These are phyloP conservation scores for Flueggea neowawraea DNA, from an alignment of 441 rosid species.

Conservation along the genomic window DNA sequence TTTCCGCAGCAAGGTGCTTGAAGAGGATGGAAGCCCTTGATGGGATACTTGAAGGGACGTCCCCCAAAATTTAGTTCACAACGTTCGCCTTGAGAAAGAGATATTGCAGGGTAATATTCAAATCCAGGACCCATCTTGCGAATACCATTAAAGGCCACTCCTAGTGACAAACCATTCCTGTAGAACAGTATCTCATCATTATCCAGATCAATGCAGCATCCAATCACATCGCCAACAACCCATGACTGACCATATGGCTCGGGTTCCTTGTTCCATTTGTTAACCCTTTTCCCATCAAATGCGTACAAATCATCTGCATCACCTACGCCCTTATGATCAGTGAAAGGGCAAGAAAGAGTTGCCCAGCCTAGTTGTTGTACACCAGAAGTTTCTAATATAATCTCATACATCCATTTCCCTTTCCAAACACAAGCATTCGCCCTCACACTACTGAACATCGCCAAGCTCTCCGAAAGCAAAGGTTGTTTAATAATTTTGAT, in stretches of 20 bases:
- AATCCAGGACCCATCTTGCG: slow-evolving; percentile 79
- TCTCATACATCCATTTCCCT: slow-evolving; percentile 99
- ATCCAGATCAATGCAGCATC: slow-evolving; percentile 86
- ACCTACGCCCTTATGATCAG: slow-evolving; percentile 94
- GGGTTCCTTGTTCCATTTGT: slow-evolving; percentile 85
- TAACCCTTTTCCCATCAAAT: slow-evolving; percentile 92
- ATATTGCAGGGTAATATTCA: slow-evolving; percentile 93
- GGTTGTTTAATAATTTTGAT: slow-evolving; percentile 62
- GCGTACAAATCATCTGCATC: slow-evolving; percentile 99
- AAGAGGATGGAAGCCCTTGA: slow-evolving; percentile 68
- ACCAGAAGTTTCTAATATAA: slow-evolving; percentile 84
- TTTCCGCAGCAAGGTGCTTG: slow-evolving; percentile 56
- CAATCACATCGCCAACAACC: slow-evolving; percentile 94
- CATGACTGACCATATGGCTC: slow-evolving; percentile 88
- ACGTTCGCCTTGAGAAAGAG: slow-evolving; percentile 93
- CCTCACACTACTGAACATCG: slow-evolving; percentile 88
- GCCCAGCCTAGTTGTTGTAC: slow-evolving; percentile 99
- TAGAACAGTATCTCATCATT: slow-evolving; percentile 74
- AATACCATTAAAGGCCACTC: slow-evolving; percentile 78
- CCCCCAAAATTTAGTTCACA: slow-evolving; percentile 90
- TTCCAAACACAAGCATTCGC: slow-evolving; percentile 91
- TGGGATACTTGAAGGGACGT: slow-evolving; percentile 75
- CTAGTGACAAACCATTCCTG: slow-evolving; percentile 86
- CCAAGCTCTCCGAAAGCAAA: slow-evolving; percentile 82
- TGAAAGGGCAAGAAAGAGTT: slow-evolving; percentile 80